Evolutionary conservation across 306 rosid species (phyloP).

Genomic region (Gastrolobium villosum): DNA sequence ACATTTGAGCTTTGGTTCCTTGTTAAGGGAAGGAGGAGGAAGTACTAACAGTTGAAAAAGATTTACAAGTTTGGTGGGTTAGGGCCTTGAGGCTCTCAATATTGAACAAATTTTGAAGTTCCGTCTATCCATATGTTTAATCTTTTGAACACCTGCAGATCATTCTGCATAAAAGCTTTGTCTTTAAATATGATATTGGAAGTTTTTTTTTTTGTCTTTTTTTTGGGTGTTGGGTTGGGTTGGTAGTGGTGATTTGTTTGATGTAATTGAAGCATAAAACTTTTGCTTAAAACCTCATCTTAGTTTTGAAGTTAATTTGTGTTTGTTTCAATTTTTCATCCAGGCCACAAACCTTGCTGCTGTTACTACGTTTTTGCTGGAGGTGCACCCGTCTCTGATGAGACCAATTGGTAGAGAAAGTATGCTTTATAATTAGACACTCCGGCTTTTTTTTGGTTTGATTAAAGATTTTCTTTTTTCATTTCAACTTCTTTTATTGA

Average conservation of each 20-base stretch:
- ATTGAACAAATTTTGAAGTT: constrained; percentile 28
- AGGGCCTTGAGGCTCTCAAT: constrained; percentile 3
- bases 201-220: not conserved
- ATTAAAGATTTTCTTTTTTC: not conserved
- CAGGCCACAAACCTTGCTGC: constrained; percentile 94
- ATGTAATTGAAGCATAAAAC: constrained; percentile 22
- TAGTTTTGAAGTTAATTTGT: constrained; percentile 37
- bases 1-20: not conserved
- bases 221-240: not conserved
- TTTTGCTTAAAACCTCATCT: not conserved
- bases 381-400: constrained; percentile 77
- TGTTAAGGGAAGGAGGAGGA: constrained; percentile 9
- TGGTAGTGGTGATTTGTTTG: constrained; percentile 28
- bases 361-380: constrained; percentile 80
- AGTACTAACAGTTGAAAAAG: not conserved
- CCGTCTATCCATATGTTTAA: constrained; percentile 19
- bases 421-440: constrained; percentile 51
- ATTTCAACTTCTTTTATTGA: not conserved
- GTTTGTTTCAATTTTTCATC: constrained; percentile 36
- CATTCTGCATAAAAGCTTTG: constrained; percentile 1
- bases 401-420: constrained; percentile 64
- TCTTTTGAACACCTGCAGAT: not conserved
- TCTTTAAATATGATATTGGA: constrained; percentile 8
- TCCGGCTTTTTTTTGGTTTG: not conserved
- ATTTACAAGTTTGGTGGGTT: constrained; percentile 1